These are phyloP conservation scores for Cyclostephanos tholiformis DNA, from an alignment of 108 stramenopile genomes.

Conservation along the genomic window DNA sequence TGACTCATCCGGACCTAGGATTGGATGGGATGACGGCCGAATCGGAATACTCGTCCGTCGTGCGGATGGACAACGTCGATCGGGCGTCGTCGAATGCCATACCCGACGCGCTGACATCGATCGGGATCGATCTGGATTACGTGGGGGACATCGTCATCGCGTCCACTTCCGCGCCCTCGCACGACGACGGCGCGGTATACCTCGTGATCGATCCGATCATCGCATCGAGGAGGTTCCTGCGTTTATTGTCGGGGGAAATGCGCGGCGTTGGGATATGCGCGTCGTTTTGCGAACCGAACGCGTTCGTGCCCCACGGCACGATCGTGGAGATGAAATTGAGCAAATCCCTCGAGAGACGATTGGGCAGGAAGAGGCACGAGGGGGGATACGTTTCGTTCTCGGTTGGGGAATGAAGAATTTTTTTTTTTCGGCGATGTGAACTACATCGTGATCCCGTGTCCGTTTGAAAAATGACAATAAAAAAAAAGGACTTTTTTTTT, in stretches of 20 bases:
- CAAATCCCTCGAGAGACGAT: constrained; percentile 34
- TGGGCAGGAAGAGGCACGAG: constrained; percentile 43
- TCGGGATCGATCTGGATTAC: constrained; percentile 40
- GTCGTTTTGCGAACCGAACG: constrained; percentile 28
- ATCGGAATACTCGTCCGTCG: constrained; percentile 34
- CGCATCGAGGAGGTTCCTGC: constrained; percentile 28
- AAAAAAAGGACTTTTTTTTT: no score
- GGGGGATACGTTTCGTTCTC: constrained; percentile 43
- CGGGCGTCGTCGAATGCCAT: constrained; percentile 36
- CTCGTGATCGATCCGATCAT: constrained; percentile 46
- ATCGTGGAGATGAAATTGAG: constrained; percentile 52
- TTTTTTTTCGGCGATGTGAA: no score
- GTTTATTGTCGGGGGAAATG: constrained; percentile 48
- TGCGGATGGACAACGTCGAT: constrained; percentile 46
- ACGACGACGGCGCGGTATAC: constrained; percentile 27
- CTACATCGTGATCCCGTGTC: no score
- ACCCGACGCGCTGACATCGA: constrained; percentile 41
- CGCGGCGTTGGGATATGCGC: constrained; percentile 35
- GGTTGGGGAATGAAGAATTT: background rate
- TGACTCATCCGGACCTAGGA: constrained; percentile 46
- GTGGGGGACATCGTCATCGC: constrained; percentile 47
- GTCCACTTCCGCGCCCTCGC: constrained; percentile 11
- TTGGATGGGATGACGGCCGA: constrained; percentile 43
- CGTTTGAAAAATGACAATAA: no score
- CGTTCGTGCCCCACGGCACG: constrained; percentile 48